Evolutionary conservation across 768 basidiomycete species (phyloP).

Genomic region (Leccinum disarticulatum): DNA sequence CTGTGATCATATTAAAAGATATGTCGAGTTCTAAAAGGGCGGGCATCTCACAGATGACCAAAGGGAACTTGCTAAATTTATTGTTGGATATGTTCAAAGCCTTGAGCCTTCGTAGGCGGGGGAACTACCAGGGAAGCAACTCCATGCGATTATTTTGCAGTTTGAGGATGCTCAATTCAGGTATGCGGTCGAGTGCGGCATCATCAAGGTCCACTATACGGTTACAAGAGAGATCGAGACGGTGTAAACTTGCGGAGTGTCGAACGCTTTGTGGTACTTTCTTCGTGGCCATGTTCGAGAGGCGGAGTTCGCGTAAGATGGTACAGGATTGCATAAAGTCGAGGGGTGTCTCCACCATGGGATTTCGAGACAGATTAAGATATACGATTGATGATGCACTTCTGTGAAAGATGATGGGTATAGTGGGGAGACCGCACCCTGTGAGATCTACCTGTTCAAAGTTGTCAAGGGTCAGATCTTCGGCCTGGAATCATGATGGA

Average conservation of each 20-base stretch:
- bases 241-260: constrained; percentile 67
- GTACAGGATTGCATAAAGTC: constrained; percentile 94
- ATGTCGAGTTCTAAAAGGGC: constrained; percentile 85
- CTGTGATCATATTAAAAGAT: constrained; percentile 88
- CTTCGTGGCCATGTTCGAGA: constrained; percentile 94
- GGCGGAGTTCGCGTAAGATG: constrained; percentile 76
- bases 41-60: constrained; percentile 69
- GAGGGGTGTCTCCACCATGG: constrained; percentile 92
- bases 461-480: constrained; percentile 66
- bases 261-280: constrained; percentile 84
- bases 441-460: constrained; percentile 83
- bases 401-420: constrained; percentile 83
- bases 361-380: constrained; percentile 89
- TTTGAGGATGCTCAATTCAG: constrained; percentile 63
- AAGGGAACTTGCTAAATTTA: constrained; percentile 77
- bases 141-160: constrained; percentile 93
- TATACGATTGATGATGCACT: constrained; percentile 81
- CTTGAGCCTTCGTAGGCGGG: constrained; percentile 65
- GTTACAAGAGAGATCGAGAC: constrained; percentile 90
- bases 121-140: constrained; percentile 82
- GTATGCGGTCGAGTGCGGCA: constrained; percentile 76
- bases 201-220: constrained; percentile 88
- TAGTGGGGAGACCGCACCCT: constrained; percentile 75
- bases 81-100: constrained; percentile 95
- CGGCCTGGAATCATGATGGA: constrained; percentile 48